Percentiles rank a stretch among this genome's conserved stretches.
phyloP scores from a whole-genome alignment of 805 yeast species.

The Metschnikowia chrysomelidarum region DNA sequence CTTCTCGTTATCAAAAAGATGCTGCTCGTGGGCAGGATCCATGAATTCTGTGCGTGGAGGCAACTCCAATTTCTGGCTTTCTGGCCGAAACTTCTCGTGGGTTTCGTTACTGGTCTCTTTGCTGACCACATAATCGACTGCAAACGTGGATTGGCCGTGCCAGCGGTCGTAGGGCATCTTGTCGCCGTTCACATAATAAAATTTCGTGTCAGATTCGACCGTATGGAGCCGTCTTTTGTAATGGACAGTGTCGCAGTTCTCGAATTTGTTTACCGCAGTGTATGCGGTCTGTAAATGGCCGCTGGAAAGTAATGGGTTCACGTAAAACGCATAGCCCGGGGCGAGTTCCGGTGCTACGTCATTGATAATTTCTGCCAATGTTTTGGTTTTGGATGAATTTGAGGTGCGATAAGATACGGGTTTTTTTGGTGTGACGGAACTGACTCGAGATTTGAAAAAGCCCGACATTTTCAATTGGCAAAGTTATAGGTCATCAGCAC shows the following conservation, averaged over 20 bases:
- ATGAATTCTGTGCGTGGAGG: conserved; percentile 70
- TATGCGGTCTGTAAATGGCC: conserved; percentile 53
- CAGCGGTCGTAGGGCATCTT: conserved; percentile 37
- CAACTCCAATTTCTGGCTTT: conserved; percentile 51
- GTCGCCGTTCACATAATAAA: conserved; percentile 28
- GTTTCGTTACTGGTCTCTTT: conserved; percentile 18
- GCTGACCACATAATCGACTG: conserved; percentile 48
- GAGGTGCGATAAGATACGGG: conserved; percentile 13
- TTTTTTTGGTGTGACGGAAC: conserved; percentile 5
- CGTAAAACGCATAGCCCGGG: conserved; percentile 34
- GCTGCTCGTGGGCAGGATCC: conserved; percentile 42
- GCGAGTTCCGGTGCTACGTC: conserved; percentile 40
- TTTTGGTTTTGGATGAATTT: neutral
- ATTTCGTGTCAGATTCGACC: conserved; percentile 25
- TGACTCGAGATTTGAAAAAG: conserved; percentile 17
- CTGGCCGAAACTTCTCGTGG: conserved; percentile 34
- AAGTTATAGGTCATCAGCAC: no score
- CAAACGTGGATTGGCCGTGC: conserved; percentile 45
- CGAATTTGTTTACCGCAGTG: conserved; percentile 44
- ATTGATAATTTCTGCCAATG: conserved; percentile 30
- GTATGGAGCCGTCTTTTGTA: conserved; percentile 45
- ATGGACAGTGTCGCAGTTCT: conserved; percentile 38
- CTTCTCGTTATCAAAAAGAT: conserved; percentile 31
- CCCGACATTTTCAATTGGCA: conserved; percentile 4
- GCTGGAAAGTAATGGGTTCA: conserved; percentile 46